These are phyloP conservation scores for Delonix regia DNA, from an alignment of 306 rosid genomes.

Conservation along the genomic window DNA sequence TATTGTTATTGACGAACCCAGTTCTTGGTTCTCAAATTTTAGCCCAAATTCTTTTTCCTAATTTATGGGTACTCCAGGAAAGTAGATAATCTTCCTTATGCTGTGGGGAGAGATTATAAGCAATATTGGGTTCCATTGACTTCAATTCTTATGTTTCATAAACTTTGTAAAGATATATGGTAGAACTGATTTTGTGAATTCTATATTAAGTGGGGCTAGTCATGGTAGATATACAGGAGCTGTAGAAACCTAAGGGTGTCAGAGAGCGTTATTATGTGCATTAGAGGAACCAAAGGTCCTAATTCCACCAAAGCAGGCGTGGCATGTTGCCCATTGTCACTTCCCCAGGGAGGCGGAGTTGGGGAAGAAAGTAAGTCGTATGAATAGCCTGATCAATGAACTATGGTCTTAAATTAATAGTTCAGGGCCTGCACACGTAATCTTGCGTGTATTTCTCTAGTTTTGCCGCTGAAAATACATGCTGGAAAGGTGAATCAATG, in stretches of 20 bases:
- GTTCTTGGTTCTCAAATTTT: background rate
- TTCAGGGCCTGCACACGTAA: background rate
- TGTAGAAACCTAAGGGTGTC: background rate
- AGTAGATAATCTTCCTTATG: background rate
- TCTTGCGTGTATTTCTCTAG: background rate
- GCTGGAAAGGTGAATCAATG: conserved; percentile 8
- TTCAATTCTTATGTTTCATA: background rate
- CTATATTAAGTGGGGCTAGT: background rate
- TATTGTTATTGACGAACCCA: background rate
- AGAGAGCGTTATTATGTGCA: conserved; percentile 5
- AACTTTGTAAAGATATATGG: background rate
- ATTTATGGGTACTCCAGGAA: background rate
- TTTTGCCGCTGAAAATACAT: background rate
- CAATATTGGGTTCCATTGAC: background rate
- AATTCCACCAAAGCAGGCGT: too few relatives aligned
- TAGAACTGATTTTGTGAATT: background rate
- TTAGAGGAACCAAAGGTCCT: background rate
- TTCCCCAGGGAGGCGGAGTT: conserved; percentile 1
- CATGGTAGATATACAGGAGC: background rate
- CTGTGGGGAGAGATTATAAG: too few relatives aligned
- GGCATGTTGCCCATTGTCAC: too few relatives aligned
- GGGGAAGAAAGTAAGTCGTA: conserved; percentile 5
- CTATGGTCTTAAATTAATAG: background rate
- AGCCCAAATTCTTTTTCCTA: background rate
- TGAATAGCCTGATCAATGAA: background rate